A percentile compares a stretch with the other conserved stretches of the same genome.
phyloP scores from a whole-genome alignment of 148 eudicot species.

The Amaranthus cruentus region DNA sequence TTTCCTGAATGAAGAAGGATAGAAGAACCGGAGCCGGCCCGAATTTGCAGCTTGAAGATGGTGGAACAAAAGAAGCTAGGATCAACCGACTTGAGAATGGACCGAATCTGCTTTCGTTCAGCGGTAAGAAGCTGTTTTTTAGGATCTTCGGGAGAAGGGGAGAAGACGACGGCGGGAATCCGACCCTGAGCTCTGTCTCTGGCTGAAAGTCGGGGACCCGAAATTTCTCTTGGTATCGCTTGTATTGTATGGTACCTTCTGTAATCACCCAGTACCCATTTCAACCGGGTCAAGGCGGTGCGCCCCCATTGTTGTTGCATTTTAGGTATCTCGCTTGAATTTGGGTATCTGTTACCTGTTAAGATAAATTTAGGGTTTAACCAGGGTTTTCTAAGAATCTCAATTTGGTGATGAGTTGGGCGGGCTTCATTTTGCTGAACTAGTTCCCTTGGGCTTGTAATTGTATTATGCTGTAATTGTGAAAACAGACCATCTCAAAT shows the following conservation, averaged over 20 bases:
- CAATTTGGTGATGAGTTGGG: background rate
- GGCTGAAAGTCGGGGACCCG: slow-evolving; percentile 52
- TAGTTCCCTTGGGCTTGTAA: background rate
- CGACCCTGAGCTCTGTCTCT: slow-evolving; percentile 77
- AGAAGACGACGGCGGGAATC: slow-evolving; percentile 75
- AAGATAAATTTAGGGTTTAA: slow-evolving; percentile 22
- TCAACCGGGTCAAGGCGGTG: slow-evolving; percentile 38
- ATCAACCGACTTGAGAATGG: slow-evolving; percentile 46
- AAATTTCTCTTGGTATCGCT: slow-evolving; percentile 72
- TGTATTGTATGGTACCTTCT: slow-evolving; percentile 71
- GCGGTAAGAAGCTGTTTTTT: slow-evolving; percentile 60
- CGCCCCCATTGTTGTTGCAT: slow-evolving; percentile 70
- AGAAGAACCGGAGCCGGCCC: slow-evolving; percentile 90
- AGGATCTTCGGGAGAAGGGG: slow-evolving; percentile 29
- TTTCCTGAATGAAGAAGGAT: slow-evolving; percentile 50
- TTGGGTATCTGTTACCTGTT: background rate
- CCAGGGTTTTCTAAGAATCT: background rate
- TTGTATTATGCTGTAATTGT: too few species aligned
- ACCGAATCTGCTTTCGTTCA: slow-evolving; percentile 76
- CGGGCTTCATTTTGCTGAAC: background rate
- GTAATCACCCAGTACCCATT: slow-evolving; percentile 13
- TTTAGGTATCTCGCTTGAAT: background rate
- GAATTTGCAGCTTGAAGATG: slow-evolving; percentile 63
- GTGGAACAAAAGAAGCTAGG: slow-evolving; percentile 75
- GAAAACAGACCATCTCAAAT: too few species aligned